These are phyloP conservation scores for Stagonosporopsis vannaccii DNA, from an alignment of 2,329 filamentous ascomycete genomes.

Conservation along the genomic window DNA sequence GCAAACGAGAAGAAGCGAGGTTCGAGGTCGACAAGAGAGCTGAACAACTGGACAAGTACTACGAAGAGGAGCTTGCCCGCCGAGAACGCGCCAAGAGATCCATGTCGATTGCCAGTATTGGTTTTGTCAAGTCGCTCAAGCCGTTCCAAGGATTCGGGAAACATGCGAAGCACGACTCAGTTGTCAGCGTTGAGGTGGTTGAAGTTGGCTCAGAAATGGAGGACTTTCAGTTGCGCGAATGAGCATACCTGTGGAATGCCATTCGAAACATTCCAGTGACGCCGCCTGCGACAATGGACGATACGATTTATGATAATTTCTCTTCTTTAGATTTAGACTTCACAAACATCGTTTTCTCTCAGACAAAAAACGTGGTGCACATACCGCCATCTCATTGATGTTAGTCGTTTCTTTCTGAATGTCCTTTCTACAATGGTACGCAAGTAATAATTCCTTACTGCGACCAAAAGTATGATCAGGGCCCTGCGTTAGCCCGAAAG, in stretches of 20 bases:
- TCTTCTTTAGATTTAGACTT: conserved; percentile 4
- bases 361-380: not conserved
- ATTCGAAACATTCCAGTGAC: not conserved
- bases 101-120: conserved; percentile 9
- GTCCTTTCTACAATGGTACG: not conserved
- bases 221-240: conserved; percentile 13
- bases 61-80: conserved; percentile 10
- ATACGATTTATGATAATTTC: conserved; percentile 8
- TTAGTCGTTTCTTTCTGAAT: not conserved
- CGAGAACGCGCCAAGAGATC: conserved; percentile 11
- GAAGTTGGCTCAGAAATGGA: conserved; percentile 15
- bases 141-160: conserved; percentile 12
- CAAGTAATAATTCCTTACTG: not conserved
- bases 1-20: conserved; percentile 22
- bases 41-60: conserved; percentile 24
- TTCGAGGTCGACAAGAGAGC: conserved; percentile 21
- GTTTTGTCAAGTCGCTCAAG: conserved; percentile 10
- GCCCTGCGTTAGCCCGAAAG: too few relatives aligned
- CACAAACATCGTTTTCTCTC: not conserved
- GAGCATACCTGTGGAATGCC: not conserved
- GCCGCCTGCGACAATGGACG: not conserved
- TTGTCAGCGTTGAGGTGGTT: conserved; percentile 10
- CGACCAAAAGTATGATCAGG: not conserved
- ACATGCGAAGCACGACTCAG: conserved; percentile 21
- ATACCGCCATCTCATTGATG: not conserved